A percentile compares a stretch with the other conserved stretches of the same genome.
phyloP scores from a whole-genome alignment of 2,329 filamentous ascomycete genomes.

The Penicillium sp. region DNA sequence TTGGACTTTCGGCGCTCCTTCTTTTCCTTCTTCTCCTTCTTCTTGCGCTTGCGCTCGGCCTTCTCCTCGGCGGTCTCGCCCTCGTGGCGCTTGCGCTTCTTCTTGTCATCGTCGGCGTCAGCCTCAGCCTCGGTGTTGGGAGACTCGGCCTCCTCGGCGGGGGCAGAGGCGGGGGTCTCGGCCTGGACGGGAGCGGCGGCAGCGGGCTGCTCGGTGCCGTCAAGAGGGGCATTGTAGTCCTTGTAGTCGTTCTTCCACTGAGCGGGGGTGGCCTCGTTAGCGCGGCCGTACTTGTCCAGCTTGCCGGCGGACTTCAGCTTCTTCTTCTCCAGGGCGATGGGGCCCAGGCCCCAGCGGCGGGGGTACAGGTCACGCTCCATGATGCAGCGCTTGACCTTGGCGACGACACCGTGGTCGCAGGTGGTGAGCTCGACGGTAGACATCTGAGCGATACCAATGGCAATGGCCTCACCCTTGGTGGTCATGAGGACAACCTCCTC shows the following conservation, averaged over 20 bases:
- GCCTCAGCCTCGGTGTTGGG: conserved; percentile 50
- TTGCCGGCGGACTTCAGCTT: conserved; percentile 98
- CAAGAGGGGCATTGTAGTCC: conserved; percentile 69
- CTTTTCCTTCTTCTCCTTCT: conserved; percentile 60
- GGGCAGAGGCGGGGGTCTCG: conserved; percentile 36
- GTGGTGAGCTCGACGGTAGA: conserved; percentile 95
- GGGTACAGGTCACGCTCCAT: conserved; percentile 99
- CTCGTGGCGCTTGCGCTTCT: conserved; percentile 61
- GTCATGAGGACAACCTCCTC: conserved; percentile 98
- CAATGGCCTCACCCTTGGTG: conserved; percentile 98
- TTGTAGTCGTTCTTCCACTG: conserved; percentile 94
- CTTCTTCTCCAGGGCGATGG: conserved; percentile 95
- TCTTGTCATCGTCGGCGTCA: conserved; percentile 52
- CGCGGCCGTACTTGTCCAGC: conserved; percentile 93
- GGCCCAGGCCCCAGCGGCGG: conserved; percentile 92
- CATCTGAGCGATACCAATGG: conserved; percentile 95
- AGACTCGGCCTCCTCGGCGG: conserved; percentile 29
- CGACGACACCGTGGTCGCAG: conserved; percentile 96
- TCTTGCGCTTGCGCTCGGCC: conserved; percentile 55
- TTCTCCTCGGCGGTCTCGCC: conserved; percentile 56
- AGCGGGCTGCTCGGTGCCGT: conserved; percentile 51
- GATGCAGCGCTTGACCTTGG: conserved; percentile 98
- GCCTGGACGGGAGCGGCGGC: conserved; percentile 50
- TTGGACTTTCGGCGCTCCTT: conserved; percentile 78
- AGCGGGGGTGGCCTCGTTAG: conserved; percentile 89